Percentiles rank a stretch among this genome's conserved stretches.
These are phyloP conservation scores for Pinus tabuliformis DNA, from an alignment of 75 land plant genomes.

Conservation along the genomic window DNA sequence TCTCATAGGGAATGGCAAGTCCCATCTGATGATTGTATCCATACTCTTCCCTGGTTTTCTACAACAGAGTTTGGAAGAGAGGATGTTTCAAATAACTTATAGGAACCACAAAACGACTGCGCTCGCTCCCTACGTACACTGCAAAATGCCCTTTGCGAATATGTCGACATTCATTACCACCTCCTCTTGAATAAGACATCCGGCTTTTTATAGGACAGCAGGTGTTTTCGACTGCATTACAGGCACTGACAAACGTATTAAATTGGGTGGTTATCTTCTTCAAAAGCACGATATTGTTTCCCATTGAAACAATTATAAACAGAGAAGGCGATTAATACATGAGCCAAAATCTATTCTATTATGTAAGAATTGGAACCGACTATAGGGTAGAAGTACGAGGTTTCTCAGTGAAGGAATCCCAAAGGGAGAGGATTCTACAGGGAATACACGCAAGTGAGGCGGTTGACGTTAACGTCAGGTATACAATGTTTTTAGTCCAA, in stretches of 20 bases:
- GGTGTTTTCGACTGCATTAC: neutral
- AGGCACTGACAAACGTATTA: neutral
- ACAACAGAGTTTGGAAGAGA: slow-evolving; percentile 33
- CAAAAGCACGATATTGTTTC: neutral
- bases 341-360: no score
- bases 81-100: slow-evolving; percentile 40
- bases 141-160: slow-evolving; percentile 58
- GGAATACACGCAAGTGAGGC: no score
- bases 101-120: slow-evolving; percentile 45
- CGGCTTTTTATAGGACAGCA: neutral
- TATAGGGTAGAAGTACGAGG: no score
- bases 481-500: no score
- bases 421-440: no score
- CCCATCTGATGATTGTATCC: slow-evolving; percentile 56
- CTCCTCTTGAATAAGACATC: neutral
- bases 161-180: slow-evolving; percentile 15
- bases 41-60: neutral
- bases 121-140: slow-evolving; percentile 21
- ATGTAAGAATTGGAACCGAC: no score
- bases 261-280: neutral
- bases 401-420: no score
- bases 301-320: neutral
- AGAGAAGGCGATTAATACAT: no score
- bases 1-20: slow-evolving; percentile 56
- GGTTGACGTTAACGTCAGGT: no score